Conservation (phyloP, 176 grass and related monocot species). For the Eragrostis nindensis region DNA sequence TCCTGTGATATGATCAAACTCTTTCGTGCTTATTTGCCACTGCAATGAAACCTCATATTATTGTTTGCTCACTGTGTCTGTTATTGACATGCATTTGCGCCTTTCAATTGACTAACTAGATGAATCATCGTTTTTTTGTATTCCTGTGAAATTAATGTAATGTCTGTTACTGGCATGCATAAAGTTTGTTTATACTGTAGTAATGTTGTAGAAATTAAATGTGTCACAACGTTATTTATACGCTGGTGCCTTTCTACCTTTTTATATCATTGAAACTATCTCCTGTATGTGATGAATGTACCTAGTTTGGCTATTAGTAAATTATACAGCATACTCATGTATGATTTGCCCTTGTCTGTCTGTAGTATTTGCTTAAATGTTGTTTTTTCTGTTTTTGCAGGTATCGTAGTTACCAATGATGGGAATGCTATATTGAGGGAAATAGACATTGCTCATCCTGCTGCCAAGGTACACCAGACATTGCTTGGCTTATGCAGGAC, state of each 20-base stretch:
- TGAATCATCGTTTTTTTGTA: neutral
- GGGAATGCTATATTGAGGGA: slow-evolving; percentile 97
- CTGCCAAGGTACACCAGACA: slow-evolving; percentile 71
- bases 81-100: neutral
- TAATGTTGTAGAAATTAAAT: neutral
- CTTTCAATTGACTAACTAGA: neutral
- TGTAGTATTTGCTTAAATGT: slow-evolving; percentile 31
- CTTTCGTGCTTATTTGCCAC: neutral
- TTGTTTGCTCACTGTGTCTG: neutral
- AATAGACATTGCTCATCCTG: slow-evolving; percentile 96
- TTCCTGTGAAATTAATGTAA: neutral
- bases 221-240: neutral
- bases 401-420: slow-evolving; percentile 98
- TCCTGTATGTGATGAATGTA: neutral
- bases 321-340: neutral
- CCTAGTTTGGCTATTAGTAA: neutral
- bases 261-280: neutral
- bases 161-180: too few species aligned
- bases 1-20: neutral
- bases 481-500: neutral
- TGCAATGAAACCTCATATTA: neutral
- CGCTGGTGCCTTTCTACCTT: neutral
- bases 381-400: slow-evolving; percentile 44
- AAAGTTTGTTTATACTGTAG: neutral
- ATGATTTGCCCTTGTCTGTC: neutral